Base-by-base conservation (phyloP, 208 protist species). In the Wallacemonas collosoma region DNA sequence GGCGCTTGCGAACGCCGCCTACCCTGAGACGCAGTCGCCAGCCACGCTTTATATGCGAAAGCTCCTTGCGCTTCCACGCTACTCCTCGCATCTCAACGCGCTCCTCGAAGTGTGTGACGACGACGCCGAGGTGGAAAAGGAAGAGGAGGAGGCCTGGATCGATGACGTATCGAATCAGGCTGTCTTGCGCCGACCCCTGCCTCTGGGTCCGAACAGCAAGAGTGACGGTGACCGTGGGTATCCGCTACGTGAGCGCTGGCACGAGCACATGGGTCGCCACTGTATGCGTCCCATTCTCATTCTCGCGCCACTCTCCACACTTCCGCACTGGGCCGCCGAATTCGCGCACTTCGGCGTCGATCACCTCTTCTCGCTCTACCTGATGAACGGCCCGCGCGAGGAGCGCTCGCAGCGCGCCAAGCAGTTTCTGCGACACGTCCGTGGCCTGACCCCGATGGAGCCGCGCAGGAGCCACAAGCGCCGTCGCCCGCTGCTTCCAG, bases 321-420 rank as follows among this genome's bases (percentile, higher is more conserved):
- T 88, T 56, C 77, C 84, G 39, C 80, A 89, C 50, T 89, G 84
- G 84, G 43, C 38, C n/a, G 68, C 55, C 2, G 80, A 89, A 80
- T 86, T 89, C 38, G 11, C 68, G 2, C 72, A 78, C 58, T 89
- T 89, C 47, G 74, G 74, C 36, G 57, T 54, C 2, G 12, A 43
- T 14, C 50, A 78, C 15, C 70, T 68, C 58, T 89, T 89, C 53
- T 38, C 53, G 0, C 72, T 86, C 12, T 85, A 77, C 65, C 48
- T 82, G 35, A 15, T 89, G 51, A 89, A 89, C 71, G 84, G 84
- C 51, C n/a, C 75, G 1, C 80, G 75, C 6, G 45, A 45, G 39
- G 77, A 86, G 70, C 73, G 77, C 1, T 73, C 82, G 61, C 14
- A 45, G 47, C 48, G 70, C 12, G 77, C 76, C 71, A 43, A 57